Evolutionary conservation across 2,329 filamentous ascomycete species (phyloP).

Genomic region (Neofusicoccum ribis): DNA sequence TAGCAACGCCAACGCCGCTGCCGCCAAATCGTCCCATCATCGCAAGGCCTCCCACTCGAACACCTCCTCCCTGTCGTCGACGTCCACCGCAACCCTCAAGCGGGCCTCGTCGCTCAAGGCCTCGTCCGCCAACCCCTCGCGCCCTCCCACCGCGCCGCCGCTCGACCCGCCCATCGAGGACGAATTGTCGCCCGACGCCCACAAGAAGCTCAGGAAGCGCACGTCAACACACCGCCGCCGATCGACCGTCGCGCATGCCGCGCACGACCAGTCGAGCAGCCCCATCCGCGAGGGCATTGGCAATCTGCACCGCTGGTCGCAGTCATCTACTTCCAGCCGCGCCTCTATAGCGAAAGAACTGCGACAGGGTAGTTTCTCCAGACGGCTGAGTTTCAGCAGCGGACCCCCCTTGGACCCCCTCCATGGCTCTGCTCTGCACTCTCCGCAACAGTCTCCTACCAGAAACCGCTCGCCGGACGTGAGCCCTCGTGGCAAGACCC

Average conservation of each 20-base stretch:
- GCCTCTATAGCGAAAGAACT: slow-evolving; percentile 32
- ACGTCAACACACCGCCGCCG: slow-evolving; percentile 31
- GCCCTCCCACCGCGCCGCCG: slow-evolving; percentile 3
- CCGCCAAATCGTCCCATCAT: slow-evolving; percentile 23
- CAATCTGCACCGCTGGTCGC: slow-evolving; percentile 60
- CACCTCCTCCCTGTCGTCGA: slow-evolving; percentile 44
- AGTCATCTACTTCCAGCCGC: slow-evolving; percentile 55
- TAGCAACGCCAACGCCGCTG: slow-evolving; percentile 22
- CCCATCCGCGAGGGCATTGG: slow-evolving; percentile 47
- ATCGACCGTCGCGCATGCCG: slow-evolving; percentile 43
- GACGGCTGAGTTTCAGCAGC: slow-evolving; percentile 41
- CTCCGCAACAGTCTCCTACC: slow-evolving; percentile 32
- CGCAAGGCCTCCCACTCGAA: slow-evolving; percentile 42
- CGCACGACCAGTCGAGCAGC: slow-evolving; percentile 37
- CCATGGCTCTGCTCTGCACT: slow-evolving; percentile 38
- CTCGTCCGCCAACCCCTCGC: slow-evolving; percentile 21
- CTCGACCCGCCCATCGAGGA: slow-evolving; percentile 14
- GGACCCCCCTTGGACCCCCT: slow-evolving; percentile 36
- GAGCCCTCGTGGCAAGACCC: slow-evolving; percentile 36
- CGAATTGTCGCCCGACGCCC: slow-evolving; percentile 9
- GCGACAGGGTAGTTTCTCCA: slow-evolving; percentile 33
- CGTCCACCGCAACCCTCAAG: slow-evolving; percentile 42
- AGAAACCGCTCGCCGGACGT: slow-evolving; percentile 38
- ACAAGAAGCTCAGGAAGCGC: slow-evolving; percentile 16
- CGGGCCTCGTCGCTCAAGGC: slow-evolving; percentile 41